Percentiles rank a stretch among this genome's conserved stretches.
Evolutionary conservation across 2,329 filamentous ascomycete species (phyloP).

Genomic region (Fusarium sp.): DNA sequence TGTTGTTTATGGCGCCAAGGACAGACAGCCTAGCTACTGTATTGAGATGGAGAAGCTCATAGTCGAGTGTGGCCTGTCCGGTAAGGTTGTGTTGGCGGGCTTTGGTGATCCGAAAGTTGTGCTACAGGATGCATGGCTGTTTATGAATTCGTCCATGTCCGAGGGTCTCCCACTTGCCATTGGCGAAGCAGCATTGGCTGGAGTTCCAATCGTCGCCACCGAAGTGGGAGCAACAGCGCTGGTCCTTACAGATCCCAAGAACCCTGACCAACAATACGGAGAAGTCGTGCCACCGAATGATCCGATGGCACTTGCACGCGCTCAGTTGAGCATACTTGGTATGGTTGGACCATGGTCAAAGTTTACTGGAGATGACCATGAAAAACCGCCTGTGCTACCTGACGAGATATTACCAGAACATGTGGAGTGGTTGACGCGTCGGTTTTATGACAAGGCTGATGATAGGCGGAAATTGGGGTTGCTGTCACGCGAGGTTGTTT

Average conservation of each 20-base stretch:
- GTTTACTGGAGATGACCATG: constrained; percentile 18
- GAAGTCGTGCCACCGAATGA: constrained; percentile 37
- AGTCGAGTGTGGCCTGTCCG: constrained; percentile 15
- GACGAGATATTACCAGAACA: constrained; percentile 29
- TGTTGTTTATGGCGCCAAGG: constrained; percentile 35
- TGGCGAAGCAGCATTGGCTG: constrained; percentile 33
- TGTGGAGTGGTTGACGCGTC: constrained; percentile 27
- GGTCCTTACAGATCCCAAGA: constrained; percentile 30
- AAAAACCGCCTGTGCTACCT: constrained; percentile 7
- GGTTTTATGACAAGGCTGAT: constrained; percentile 24
- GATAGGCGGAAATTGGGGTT: constrained; percentile 28
- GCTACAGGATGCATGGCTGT: constrained; percentile 36
- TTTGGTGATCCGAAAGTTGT: constrained; percentile 36
- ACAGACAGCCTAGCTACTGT: constrained; percentile 31
- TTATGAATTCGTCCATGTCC: constrained; percentile 39
- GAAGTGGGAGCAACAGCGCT: constrained; percentile 35
- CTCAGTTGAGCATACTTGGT: constrained; percentile 30
- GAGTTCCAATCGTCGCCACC: constrained; percentile 36
- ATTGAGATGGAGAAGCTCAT: constrained; percentile 40
- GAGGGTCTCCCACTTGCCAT: constrained; percentile 37
- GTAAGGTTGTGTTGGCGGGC: constrained; percentile 30
- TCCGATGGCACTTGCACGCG: constrained; percentile 31
- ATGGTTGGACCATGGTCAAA: constrained; percentile 37
- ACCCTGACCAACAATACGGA: constrained; percentile 35
- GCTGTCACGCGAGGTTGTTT: constrained; percentile 29